Percentiles rank a stretch among this genome's conserved stretches.
phyloP scores from a whole-genome alignment of 2,329 filamentous ascomycete species.

The Magnaporthiopsis incrustans region DNA sequence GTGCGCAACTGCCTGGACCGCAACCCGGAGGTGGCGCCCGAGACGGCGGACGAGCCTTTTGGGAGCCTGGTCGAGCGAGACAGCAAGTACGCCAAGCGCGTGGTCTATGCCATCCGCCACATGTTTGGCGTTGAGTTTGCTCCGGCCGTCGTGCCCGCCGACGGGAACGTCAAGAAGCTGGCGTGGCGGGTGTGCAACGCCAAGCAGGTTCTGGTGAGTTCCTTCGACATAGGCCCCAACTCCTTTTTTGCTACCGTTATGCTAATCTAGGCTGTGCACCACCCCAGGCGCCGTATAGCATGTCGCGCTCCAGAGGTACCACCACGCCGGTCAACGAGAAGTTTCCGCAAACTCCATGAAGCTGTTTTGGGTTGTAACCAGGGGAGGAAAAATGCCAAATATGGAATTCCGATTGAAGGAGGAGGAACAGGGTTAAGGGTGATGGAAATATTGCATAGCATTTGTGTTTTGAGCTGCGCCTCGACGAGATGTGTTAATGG shows the following conservation, averaged over 20 bases:
- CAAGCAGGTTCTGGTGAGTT: conserved; percentile 81
- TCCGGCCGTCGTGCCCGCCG: conserved; percentile 82
- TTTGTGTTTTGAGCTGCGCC: neutral
- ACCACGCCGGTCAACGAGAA: conserved; percentile 47
- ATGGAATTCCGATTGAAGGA: too few relatives aligned
- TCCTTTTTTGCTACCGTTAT: neutral
- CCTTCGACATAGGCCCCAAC: neutral
- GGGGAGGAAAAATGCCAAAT: neutral
- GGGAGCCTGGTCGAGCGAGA: conserved; percentile 79
- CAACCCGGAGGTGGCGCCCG: conserved; percentile 83
- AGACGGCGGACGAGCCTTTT: conserved; percentile 70
- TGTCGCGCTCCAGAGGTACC: conserved; percentile 56
- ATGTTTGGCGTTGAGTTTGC: conserved; percentile 98
- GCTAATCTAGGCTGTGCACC: conserved; percentile 15
- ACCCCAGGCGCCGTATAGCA: conserved; percentile 59
- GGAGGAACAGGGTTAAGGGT: neutral
- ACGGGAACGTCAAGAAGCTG: conserved; percentile 82
- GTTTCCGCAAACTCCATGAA: conserved; percentile 22
- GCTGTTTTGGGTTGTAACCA: neutral
- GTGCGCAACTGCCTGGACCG: conserved; percentile 89
- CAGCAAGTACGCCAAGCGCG: conserved; percentile 77
- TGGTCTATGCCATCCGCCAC: conserved; percentile 89
- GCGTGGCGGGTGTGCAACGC: conserved; percentile 94
- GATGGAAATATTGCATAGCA: neutral
- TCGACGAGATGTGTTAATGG: neutral